Conservation (phyloP, 768 basidiomycete genomes). For the Crepidotus variabilis region DNA sequence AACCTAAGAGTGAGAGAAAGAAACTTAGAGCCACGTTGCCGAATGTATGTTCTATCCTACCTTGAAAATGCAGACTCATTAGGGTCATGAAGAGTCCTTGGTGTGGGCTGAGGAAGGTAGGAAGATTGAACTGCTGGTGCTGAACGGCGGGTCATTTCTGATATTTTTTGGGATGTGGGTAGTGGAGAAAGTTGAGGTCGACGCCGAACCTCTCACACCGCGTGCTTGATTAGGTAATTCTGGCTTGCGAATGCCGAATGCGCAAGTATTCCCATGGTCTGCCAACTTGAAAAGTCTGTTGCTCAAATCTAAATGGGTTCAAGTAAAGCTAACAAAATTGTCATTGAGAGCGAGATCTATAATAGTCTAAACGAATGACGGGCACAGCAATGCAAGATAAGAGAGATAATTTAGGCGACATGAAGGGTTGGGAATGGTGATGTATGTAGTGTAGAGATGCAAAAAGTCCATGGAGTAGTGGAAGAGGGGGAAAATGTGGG, state of each 20-base stretch:
- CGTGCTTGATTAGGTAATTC: too few relatives aligned
- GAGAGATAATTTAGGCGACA: background rate
- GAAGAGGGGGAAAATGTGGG: background rate
- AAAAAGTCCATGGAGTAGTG: background rate
- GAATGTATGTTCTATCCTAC: conserved; percentile 22
- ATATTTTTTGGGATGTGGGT: background rate
- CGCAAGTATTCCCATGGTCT: too few relatives aligned
- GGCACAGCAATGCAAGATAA: background rate
- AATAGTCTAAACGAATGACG: background rate
- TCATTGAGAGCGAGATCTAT: background rate
- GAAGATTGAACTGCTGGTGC: conserved; percentile 50
- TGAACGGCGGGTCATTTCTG: conserved; percentile 65
- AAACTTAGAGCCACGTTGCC: background rate
- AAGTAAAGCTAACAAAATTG: too few relatives aligned
- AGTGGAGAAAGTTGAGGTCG: background rate
- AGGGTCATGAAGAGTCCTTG: conserved; percentile 44
- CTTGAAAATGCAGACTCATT: conserved; percentile 61
- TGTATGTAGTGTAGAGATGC: too few relatives aligned
- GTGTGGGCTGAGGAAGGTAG: conserved; percentile 49
- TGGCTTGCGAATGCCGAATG: too few relatives aligned
- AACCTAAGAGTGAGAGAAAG: conserved; percentile 26
- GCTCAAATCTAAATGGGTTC: too few relatives aligned
- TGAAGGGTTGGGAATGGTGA: background rate
- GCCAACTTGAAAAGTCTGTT: too few relatives aligned
- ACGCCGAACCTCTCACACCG: background rate